These are phyloP conservation scores for Pichia phayaonensis DNA, from an alignment of 805 yeast species.

Conservation along the genomic window DNA sequence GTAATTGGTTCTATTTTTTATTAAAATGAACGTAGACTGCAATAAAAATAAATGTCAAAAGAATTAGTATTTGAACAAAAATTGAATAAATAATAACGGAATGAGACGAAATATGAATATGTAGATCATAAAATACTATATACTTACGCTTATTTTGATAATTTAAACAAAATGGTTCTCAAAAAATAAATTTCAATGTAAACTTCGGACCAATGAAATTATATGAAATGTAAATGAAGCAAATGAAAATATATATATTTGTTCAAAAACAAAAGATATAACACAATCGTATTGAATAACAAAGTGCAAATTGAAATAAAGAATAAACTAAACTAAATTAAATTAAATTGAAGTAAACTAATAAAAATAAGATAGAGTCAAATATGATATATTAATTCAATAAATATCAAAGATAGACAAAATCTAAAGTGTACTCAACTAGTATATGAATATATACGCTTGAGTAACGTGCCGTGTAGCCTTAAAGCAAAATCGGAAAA, in stretches of 20 bases:
- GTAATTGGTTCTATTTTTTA: background rate
- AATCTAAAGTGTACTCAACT: background rate
- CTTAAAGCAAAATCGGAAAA: background rate
- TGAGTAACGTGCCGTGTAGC: background rate
- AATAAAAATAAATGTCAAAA: background rate
- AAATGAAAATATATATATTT: background rate
- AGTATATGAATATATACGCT: background rate
- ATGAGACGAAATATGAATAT: background rate
- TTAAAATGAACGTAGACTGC: background rate
- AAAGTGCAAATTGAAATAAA: background rate
- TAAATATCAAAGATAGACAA: slow-evolving; percentile 9
- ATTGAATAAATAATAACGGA: background rate
- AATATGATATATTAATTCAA: slow-evolving; percentile 10
- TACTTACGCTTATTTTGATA: background rate
- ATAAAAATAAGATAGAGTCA: background rate
- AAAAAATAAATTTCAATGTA: background rate
- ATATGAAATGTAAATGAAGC: background rate
- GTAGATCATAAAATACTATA: background rate
- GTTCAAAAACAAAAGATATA: background rate
- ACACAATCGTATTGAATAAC: background rate
- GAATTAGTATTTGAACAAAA: background rate
- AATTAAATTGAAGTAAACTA: background rate
- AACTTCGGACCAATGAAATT: background rate
- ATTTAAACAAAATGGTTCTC: background rate
- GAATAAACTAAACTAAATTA: background rate